A percentile compares a stretch with the other conserved stretches of the same genome.
These are phyloP conservation scores for Candida dendrica DNA, from an alignment of 805 yeast genomes.

Conservation along the genomic window DNA sequence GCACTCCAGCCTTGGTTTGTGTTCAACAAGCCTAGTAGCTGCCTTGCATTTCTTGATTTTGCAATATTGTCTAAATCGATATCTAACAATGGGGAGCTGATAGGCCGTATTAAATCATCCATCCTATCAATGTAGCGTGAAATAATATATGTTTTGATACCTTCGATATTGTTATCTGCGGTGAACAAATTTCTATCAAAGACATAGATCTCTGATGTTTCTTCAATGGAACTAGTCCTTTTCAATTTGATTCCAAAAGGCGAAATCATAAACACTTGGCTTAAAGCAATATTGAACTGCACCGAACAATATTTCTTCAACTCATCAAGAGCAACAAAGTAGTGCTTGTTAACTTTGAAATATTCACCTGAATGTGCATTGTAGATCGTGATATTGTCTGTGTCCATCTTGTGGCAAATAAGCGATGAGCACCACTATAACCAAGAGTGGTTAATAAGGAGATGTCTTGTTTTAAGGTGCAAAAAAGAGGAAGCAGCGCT, in stretches of 20 bases:
- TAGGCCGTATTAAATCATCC: constrained; percentile 24
- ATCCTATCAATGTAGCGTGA: constrained; percentile 4
- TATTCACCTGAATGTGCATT: constrained; percentile 40
- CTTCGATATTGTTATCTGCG: constrained; percentile 14
- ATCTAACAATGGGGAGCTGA: constrained; percentile 29
- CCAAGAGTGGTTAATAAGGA: too few species aligned
- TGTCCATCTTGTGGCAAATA: constrained; percentile 3
- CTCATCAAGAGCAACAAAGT: constrained; percentile 34
- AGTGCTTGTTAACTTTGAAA: constrained; percentile 28
- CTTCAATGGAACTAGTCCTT: constrained; percentile 30
- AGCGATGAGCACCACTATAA: not conserved
- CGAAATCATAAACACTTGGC: constrained; percentile 45
- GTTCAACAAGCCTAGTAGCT: constrained; percentile 27
- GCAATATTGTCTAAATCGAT: constrained; percentile 12
- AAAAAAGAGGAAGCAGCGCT: too few species aligned
- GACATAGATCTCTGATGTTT: constrained; percentile 48
- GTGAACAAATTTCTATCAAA: constrained; percentile 57
- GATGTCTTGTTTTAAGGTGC: too few species aligned
- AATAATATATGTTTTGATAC: constrained; percentile 11
- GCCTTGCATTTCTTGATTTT: constrained; percentile 14
- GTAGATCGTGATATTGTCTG: constrained; percentile 9
- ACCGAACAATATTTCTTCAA: constrained; percentile 33
- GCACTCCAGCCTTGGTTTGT: constrained; percentile 46
- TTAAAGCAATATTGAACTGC: constrained; percentile 33
- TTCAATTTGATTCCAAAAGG: constrained; percentile 61